Conservation (phyloP, 2,329 filamentous ascomycete species). For the Trichoderma koningii region DNA sequence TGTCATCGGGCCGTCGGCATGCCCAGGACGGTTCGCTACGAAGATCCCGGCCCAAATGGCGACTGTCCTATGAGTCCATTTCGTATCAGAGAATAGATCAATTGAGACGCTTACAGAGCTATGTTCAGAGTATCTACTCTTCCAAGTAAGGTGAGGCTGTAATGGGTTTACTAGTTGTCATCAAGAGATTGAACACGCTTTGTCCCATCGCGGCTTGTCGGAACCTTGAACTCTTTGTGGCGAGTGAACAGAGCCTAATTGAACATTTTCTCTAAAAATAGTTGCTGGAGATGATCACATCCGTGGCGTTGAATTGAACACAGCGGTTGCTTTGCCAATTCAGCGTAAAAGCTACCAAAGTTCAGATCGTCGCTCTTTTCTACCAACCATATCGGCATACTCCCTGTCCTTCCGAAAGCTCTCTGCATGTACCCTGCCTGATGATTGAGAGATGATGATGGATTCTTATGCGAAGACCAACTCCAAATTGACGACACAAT, state of each 20-base stretch:
- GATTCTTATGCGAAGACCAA: not conserved
- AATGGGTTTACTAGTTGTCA: not conserved
- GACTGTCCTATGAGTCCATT: not conserved
- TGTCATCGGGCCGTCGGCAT: conserved; percentile 1
- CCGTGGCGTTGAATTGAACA: not conserved
- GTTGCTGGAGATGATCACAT: not conserved
- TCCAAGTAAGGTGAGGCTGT: too few species aligned
- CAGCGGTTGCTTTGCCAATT: not conserved
- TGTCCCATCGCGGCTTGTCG: not conserved
- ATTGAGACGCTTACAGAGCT: too few species aligned
- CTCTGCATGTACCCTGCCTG: not conserved
- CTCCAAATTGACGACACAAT: not conserved
- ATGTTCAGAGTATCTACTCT: too few species aligned
- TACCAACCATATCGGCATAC: not conserved
- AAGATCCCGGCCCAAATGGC: not conserved
- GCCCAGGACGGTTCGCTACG: not conserved
- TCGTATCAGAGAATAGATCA: not conserved
- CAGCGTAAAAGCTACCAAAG: not conserved
- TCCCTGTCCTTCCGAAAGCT: not conserved
- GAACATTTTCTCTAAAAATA: not conserved
- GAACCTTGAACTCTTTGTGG: not conserved
- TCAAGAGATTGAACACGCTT: not conserved
- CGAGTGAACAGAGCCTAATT: not conserved
- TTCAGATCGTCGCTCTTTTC: conserved; percentile 5
- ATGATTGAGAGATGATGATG: conserved; percentile 5